Evolutionary conservation across 345 rosid species (phyloP).

Genomic region (Arabidopsis arenosa): DNA sequence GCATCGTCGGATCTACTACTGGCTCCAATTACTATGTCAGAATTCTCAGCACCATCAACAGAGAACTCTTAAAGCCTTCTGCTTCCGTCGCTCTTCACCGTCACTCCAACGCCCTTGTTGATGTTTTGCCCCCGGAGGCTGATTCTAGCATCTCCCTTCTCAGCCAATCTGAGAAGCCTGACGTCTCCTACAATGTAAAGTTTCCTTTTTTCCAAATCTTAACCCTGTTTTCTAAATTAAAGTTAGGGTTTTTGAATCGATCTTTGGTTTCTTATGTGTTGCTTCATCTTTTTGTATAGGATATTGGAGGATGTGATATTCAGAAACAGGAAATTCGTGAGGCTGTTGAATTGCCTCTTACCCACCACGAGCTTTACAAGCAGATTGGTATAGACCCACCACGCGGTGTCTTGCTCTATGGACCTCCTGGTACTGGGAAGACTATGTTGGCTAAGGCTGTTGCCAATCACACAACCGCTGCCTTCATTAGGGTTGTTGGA

Average conservation of each 20-base stretch:
- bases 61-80: constrained; percentile 93
- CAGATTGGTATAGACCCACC: constrained; percentile 99
- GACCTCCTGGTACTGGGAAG: constrained; percentile 99
- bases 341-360: constrained; percentile 95
- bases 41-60: constrained; percentile 88
- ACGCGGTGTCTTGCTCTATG: constrained; percentile 95
- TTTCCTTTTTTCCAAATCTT: not conserved
- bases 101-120: constrained; percentile 95
- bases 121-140: constrained; percentile 97
- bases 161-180: constrained; percentile 98
- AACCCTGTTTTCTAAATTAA: not conserved
- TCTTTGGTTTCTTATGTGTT: not conserved
- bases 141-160: constrained; percentile 97
- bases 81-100: constrained; percentile 99
- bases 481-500: constrained; percentile 98
- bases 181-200: constrained; percentile 84
- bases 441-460: constrained; percentile 99
- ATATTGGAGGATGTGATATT: constrained; percentile 98
- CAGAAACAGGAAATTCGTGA: constrained; percentile 99
- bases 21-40: constrained; percentile 97
- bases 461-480: constrained; percentile 96
- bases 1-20: constrained; percentile 98
- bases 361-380: constrained; percentile 93
- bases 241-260: constrained; percentile 34
- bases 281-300: constrained; percentile 49